Percentiles rank a stretch among this genome's conserved stretches.
Conservation (phyloP, 2,329 filamentous ascomycete genomes). For the Aspergillus aculeatinus region DNA sequence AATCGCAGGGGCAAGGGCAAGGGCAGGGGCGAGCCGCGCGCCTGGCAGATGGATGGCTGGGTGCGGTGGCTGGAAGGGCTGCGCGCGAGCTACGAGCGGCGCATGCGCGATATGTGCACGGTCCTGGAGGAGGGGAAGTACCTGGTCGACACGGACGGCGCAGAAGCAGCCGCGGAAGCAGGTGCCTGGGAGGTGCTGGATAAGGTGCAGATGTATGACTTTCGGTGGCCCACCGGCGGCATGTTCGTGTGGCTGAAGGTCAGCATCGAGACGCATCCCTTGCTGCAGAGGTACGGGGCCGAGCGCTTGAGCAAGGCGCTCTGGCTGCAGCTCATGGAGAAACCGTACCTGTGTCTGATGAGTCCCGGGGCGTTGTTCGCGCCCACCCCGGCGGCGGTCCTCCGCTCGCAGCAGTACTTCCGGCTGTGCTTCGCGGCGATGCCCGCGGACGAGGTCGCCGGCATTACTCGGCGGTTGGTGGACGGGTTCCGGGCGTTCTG, state of each 20-base stretch:
- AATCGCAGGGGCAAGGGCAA: not conserved
- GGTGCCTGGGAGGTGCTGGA: conserved; percentile 73
- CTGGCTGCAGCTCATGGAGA: conserved; percentile 68
- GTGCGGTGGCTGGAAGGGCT: conserved; percentile 87
- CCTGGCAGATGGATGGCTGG: conserved; percentile 84
- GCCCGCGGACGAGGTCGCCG: conserved; percentile 65
- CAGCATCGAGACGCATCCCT: conserved; percentile 70
- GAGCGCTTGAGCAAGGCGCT: conserved; percentile 63
- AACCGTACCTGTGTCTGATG: conserved; percentile 68
- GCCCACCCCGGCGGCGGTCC: conserved; percentile 60
- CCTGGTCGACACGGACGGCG: conserved; percentile 61
- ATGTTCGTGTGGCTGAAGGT: conserved; percentile 89
- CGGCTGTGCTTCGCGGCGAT: conserved; percentile 84
- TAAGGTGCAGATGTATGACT: conserved; percentile 72
- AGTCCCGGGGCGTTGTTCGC: conserved; percentile 73
- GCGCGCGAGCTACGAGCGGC: conserved; percentile 76
- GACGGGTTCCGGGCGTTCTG: conserved; percentile 73
- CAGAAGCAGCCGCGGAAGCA: conserved; percentile 44
- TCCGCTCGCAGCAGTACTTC: conserved; percentile 68
- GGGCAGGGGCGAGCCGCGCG: conserved; percentile 50
- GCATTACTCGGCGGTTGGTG: conserved; percentile 63
- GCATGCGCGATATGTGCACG: conserved; percentile 77
- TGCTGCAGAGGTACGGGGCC: conserved; percentile 57
- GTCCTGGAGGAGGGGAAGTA: conserved; percentile 68
- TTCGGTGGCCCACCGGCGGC: conserved; percentile 76